phyloP scores from a whole-genome alignment of 805 yeast species.

The Metschnikowia gelsemii region DNA sequence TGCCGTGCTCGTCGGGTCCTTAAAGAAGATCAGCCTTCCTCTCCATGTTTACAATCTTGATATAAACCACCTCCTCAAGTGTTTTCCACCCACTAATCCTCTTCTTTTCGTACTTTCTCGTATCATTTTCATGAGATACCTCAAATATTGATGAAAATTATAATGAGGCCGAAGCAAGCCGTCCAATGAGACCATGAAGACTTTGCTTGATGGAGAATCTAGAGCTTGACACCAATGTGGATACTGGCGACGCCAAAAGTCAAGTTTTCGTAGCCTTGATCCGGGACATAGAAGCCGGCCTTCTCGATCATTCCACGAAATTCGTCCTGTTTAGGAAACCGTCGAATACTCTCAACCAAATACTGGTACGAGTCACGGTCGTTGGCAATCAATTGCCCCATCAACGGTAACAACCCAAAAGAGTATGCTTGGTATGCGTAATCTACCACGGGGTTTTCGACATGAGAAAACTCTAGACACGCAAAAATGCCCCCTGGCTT shows the following conservation, averaged over 20 bases:
- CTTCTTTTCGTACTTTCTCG: too few species aligned
- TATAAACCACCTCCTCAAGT: too few species aligned
- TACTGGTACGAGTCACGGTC: conserved; percentile 96
- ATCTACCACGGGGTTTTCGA: conserved; percentile 74
- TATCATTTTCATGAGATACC: too few species aligned
- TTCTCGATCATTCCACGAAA: conserved; percentile 89
- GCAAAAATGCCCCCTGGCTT: conserved; percentile 98
- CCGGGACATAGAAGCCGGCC: conserved; percentile 87
- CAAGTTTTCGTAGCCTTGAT: conserved; percentile 89
- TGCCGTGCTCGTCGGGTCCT: too few species aligned
- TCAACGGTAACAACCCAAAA: conserved; percentile 79
- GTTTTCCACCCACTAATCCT: too few species aligned
- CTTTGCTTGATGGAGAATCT: too few species aligned
- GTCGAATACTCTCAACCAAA: conserved; percentile 88
- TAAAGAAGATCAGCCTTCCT: too few species aligned
- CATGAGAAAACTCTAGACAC: conserved; percentile 92
- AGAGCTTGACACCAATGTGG: conserved; percentile 90
- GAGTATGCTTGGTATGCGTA: conserved; percentile 84
- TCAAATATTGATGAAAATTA: too few species aligned
- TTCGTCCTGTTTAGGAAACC: conserved; percentile 88
- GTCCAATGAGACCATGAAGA: too few species aligned
- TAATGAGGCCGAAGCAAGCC: too few species aligned
- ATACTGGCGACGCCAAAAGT: conserved; percentile 95
- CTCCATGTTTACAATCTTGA: too few species aligned
- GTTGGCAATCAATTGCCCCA: conserved; percentile 94